Conservation (phyloP, 176 grass and related monocot species). For the Bolboschoenus planiculmis region DNA sequence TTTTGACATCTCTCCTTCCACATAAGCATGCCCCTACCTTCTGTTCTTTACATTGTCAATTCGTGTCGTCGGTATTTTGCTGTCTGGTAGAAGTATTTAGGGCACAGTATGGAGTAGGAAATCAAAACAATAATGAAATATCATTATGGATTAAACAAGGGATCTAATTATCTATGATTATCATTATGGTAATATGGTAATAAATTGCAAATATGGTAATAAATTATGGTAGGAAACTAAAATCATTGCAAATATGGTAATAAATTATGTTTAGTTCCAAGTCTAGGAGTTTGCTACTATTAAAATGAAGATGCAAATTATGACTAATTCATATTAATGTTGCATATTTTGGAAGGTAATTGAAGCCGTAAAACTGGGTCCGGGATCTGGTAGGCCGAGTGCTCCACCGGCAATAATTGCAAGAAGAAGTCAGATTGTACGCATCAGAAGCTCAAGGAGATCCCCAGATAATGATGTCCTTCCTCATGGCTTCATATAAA, state of each 20-base stretch:
- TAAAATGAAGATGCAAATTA: neutral
- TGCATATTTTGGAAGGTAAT: neutral
- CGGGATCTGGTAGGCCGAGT: neutral
- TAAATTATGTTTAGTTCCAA: neutral
- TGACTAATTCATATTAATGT: neutral
- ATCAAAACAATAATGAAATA: neutral
- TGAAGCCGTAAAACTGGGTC: neutral
- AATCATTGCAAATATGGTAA: no score
- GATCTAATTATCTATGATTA: no score
- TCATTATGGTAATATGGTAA: no score
- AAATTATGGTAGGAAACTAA: no score
- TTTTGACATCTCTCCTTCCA: neutral
- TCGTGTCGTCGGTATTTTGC: neutral
- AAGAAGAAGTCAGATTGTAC: neutral
- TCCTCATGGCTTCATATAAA: slow-evolving; percentile 1
- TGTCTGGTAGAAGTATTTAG: no score
- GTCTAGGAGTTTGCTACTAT: neutral
- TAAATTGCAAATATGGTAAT: no score
- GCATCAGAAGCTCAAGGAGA: neutral
- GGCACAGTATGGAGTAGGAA: no score
- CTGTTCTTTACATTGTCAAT: neutral
- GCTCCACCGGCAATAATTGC: neutral
- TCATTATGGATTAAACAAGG: no score
- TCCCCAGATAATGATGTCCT: neutral
- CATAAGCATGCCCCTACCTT: neutral